These are phyloP conservation scores for Tilletia horrida DNA, from an alignment of 1,284 basidiomycete genomes.

Conservation along the genomic window DNA sequence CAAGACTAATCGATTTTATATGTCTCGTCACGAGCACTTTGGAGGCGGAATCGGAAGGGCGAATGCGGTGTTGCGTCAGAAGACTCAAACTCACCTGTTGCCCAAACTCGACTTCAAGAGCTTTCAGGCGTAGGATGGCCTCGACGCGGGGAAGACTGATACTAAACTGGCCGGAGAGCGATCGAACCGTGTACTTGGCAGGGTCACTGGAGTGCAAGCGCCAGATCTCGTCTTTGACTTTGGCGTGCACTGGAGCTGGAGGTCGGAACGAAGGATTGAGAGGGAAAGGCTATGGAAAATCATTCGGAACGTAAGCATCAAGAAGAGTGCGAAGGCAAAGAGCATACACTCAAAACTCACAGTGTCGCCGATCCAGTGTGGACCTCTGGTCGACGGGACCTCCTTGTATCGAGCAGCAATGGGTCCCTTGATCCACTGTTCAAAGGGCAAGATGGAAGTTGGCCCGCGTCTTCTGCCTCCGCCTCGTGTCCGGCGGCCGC, in stretches of 20 bases:
- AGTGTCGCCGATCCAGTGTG: conserved; percentile 50
- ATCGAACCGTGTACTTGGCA: conserved; percentile 40
- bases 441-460: conserved; percentile 27
- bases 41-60: not conserved
- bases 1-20: conserved; percentile 52
- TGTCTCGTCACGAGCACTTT: conserved; percentile 35
- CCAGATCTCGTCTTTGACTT: conserved; percentile 48
- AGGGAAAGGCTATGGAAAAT: conserved; percentile 38
- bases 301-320: too few species aligned
- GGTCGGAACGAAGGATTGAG: conserved; percentile 52
- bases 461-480: not conserved
- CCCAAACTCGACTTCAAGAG: conserved; percentile 43
- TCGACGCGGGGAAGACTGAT: conserved; percentile 40
- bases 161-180: conserved; percentile 44
- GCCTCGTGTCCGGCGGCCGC: not conserved
- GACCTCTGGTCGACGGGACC: conserved; percentile 41
- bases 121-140: conserved; percentile 49
- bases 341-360: conserved; percentile 17
- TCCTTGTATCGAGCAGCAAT: conserved; percentile 41
- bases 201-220: conserved; percentile 41
- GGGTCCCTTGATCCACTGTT: conserved; percentile 38
- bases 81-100: conserved; percentile 39
- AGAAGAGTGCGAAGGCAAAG: not conserved
- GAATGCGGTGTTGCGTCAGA: not conserved
- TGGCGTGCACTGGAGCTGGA: conserved; percentile 42